Conservation (phyloP, 2,329 filamentous ascomycete species). For the Venturia aucupariae region DNA sequence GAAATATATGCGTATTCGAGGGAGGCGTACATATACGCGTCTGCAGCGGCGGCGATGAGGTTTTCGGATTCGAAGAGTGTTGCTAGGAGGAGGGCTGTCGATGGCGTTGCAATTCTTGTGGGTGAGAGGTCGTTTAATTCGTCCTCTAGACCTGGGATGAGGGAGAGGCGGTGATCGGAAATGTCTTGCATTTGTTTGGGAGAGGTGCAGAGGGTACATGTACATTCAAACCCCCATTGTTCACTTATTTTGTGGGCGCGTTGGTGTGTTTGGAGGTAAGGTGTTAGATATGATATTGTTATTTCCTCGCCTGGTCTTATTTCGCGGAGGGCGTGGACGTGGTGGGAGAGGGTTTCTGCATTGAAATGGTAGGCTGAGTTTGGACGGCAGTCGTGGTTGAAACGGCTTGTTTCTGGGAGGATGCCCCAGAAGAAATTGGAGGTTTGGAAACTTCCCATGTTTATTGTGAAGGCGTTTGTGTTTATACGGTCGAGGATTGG, state of each 20-base stretch:
- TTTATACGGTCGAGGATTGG: conserved; percentile 10
- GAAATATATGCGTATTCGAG: conserved; percentile 33
- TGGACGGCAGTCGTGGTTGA: conserved; percentile 37
- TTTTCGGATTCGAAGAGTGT: conserved; percentile 30
- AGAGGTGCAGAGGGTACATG: conserved; percentile 28
- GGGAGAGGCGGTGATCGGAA: conserved; percentile 28
- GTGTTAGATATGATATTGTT: conserved; percentile 26
- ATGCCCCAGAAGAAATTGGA: conserved; percentile 11
- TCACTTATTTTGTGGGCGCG: conserved; percentile 25
- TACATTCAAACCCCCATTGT: conserved; percentile 33
- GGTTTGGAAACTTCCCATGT: conserved; percentile 4
- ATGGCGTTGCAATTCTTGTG: conserved; percentile 16
- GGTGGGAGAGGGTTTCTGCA: conserved; percentile 27
- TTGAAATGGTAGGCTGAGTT: conserved; percentile 33
- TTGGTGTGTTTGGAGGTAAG: conserved; percentile 24
- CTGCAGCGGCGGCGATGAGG: conserved; percentile 24
- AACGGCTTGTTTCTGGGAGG: conserved; percentile 18
- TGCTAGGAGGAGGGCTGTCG: conserved; percentile 31
- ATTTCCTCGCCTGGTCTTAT: conserved; percentile 34
- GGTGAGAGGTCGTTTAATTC: conserved; percentile 29
- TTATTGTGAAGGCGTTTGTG: conserved; percentile 14
- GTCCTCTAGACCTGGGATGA: conserved; percentile 26
- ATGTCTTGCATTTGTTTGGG: conserved; percentile 21
- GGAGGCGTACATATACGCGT: conserved; percentile 29
- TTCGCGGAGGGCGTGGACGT: conserved; percentile 29